Base-by-base conservation (phyloP, 1,284 basidiomycete species). In the Ustilago curta region DNA sequence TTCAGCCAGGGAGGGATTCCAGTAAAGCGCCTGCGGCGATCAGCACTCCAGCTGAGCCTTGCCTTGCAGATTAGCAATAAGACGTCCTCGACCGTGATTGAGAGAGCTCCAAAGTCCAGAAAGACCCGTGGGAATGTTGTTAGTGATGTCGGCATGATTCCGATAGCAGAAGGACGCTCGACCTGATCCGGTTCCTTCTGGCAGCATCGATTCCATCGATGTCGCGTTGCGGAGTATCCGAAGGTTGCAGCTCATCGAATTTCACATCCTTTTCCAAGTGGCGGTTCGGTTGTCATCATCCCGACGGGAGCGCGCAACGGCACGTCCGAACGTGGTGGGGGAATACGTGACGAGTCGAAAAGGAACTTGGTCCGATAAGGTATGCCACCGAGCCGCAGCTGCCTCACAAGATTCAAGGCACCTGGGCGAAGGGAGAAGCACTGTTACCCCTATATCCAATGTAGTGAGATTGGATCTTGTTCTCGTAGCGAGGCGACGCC, bases 281-380 rank as follows among this genome's bases (percentile, higher is more conserved):
- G 31, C n/a, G 19, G 1, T 29, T 37, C 14, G 25, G 48, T 29
- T 47, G 43, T 4, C 42, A 56, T 35, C 31, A 56, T 35, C 31
- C 64, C 64, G 58, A 61, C 58, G 58, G 58, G 57, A 67, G 42
- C 25, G 14, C 8, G 4, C 7, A 14, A 48, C 64, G 64, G 64
- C n/a, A 19, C 23, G 32, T 43, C 64, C 64, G 64, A 67, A 18
- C 23, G 8, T 27, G 14, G 25, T 18, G 19, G 25, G n/a, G 29
- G 21, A 19, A 45, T 8, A 19, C 2, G 16, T 40, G 25, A 47
- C 29, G 47, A 31, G n/a, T 31, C 47, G 18, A 48, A 31, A 48
- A 25, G 27, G n/a, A 19, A 48, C 8, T 48, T 4, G 2, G 5
- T 48, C 47, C 27, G 45, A 31, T 37, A 16, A 37, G 35, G 35